phyloP scores from a whole-genome alignment of 2,329 filamentous ascomycete species.

The Sporothrix luriei region DNA sequence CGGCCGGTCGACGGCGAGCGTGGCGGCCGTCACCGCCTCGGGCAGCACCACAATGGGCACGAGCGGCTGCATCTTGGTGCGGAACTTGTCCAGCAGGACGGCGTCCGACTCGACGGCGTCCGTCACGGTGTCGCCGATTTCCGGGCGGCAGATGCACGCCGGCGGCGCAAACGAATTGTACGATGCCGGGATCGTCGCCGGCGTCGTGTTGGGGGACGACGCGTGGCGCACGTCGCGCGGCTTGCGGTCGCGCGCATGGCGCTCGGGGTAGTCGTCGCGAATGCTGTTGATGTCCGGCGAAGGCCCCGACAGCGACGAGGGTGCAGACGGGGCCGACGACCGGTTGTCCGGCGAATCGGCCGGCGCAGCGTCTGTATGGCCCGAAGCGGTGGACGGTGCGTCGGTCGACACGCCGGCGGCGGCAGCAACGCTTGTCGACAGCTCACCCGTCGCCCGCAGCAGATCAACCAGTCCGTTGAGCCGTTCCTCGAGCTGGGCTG shows the following conservation, averaged over 20 bases:
- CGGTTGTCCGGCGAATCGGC: constrained; percentile 25
- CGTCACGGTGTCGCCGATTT: constrained; percentile 45
- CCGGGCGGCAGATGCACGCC: constrained; percentile 53
- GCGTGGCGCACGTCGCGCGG: neutral
- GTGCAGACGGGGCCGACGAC: neutral
- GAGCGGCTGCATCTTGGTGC: constrained; percentile 47
- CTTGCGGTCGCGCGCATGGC: neutral
- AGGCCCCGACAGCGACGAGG: constrained; percentile 9
- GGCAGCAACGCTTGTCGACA: constrained; percentile 34
- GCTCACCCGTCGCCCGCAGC: constrained; percentile 49
- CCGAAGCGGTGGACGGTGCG: neutral
- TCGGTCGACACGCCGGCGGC: neutral
- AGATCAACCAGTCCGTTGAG: constrained; percentile 54
- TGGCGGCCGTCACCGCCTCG: constrained; percentile 41
- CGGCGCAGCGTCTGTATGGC: neutral
- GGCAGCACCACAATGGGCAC: constrained; percentile 54
- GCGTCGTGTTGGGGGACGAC: neutral
- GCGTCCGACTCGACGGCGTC: constrained; percentile 52
- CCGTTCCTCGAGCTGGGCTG: constrained; percentile 54
- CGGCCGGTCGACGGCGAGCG: constrained; percentile 47
- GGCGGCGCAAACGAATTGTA: constrained; percentile 54
- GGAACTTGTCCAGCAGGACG: constrained; percentile 50
- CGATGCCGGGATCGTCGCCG: constrained; percentile 29
- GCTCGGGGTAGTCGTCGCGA: neutral
- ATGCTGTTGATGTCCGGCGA: constrained; percentile 17